Evolutionary conservation across 1,284 basidiomycete genomes (phyloP).

Genomic region (Ustilago crameri): DNA sequence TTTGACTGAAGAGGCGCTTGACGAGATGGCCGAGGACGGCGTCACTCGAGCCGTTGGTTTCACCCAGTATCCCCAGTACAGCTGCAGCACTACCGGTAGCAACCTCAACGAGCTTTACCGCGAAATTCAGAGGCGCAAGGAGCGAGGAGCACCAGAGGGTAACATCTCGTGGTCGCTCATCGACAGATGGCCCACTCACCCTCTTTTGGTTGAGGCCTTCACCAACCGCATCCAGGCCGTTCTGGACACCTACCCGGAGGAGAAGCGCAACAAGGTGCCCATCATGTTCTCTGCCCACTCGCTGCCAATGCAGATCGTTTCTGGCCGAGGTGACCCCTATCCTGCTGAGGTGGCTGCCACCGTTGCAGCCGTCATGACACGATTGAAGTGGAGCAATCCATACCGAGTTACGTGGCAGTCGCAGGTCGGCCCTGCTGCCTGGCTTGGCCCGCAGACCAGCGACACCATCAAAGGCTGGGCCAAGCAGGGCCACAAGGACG

Average conservation of each 20-base stretch:
- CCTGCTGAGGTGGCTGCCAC: constrained; percentile 93
- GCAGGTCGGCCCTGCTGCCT: constrained; percentile 94
- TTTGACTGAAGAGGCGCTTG: constrained; percentile 83
- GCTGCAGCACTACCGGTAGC: constrained; percentile 96
- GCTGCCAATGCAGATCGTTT: constrained; percentile 77
- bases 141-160: constrained; percentile 69
- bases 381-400: constrained; percentile 65
- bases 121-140: constrained; percentile 70
- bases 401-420: constrained; percentile 98
- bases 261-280: constrained; percentile 78
- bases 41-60: constrained; percentile 94
- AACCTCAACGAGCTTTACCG: constrained; percentile 91
- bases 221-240: constrained; percentile 87
- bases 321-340: constrained; percentile 90
- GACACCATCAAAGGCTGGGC: constrained; percentile 92
- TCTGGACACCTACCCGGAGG: constrained; percentile 80
- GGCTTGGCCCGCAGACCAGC: constrained; percentile 97
- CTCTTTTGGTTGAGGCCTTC: constrained; percentile 92
- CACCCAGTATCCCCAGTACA: constrained; percentile 99
- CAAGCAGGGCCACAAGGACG: constrained; percentile 84
- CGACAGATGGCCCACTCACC: constrained; percentile 96
- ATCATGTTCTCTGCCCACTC: constrained; percentile 98
- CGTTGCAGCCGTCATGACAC: constrained; percentile 69
- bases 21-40: constrained; percentile 88
- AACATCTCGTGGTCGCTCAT: constrained; percentile 94